Evolutionary conservation across 805 yeast species (phyloP), one percentile per base, ranked within the genome.

Genomic region (Zygosaccharomyces rouxii): DNA sequence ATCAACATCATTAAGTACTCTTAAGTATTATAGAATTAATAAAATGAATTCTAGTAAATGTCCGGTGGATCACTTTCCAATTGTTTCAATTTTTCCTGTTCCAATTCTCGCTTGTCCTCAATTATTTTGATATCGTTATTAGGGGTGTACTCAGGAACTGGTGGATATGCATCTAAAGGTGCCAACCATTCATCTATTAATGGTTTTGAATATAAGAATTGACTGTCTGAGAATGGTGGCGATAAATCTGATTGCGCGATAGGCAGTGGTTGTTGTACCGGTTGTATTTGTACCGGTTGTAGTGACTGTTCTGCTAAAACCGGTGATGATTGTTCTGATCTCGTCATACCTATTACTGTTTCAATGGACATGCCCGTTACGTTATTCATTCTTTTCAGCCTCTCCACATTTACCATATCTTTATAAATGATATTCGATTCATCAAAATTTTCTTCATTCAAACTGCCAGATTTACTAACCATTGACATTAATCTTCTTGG

Each of bases 321-420:
- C 19, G 37, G 37, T 16, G 37, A 18, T 16, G 37, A 33, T 16
- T 42, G 39, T 39, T 49, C 37, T 7, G 53, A 51, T 53, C 92
- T 71, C 56, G 79, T 84, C 0, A 95, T 89, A 3, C 97, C 97
- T 23, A 89, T 75, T 19, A 87, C 73, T 1, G 89, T 77, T 64
- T 86, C 96, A 1, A 88, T 78, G 44, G 89, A 86, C 60, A 88
- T 69, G n/a, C 88, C 87, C 5, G 89, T 71, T 18, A 89, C 89
- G 60, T 89, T 86, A 56, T 81, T 82, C 70, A 81, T 75, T 48
- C 89, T 71, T 64, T 87, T 88, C 59, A 84, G 72, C 57, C 77
- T 78, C 67, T 89, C 96, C 4, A 92, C 92, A 63, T 89, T 89
- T 47, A 87, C 77, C 66, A 84, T 81, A 48, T 66, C 69, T 35